Evolutionary conservation across 2,329 filamentous ascomycete genomes (phyloP), one percentile per base, ranked within the genome.

Genomic region (Fusarium sp.): DNA sequence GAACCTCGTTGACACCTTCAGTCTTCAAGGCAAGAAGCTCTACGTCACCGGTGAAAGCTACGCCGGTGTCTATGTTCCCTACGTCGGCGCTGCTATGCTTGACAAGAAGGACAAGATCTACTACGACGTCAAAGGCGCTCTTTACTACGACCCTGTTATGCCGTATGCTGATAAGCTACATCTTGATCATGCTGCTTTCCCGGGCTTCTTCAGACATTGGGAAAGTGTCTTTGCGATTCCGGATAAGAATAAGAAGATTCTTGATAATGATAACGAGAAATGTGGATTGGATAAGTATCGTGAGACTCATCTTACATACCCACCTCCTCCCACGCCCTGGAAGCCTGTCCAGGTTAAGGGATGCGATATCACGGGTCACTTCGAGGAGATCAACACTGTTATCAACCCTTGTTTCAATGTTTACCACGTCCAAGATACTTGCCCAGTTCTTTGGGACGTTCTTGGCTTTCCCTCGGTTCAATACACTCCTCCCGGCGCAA

Each of bases 111-210:
- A 68, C 20, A 54, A 39, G 7, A 27, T 36, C 7, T 68, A 68
- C 15, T 68, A 49, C 9, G 45, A 68, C 3, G 65, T 68, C 3
- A 39, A 62, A 10, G 65, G 65, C 2, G 54, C 65, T 9, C 47
- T 68, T 7, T 68, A 68, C 63, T 68, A 68, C 4, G 65, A 68
- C 5, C 65, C 65, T 17, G 46, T 68, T 11, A 68, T 68, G 65
- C 65, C 65, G 3, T 62, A 68, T 35, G 47, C 54, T 7, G 63
- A 62, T 2, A 52, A 68, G 13, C 27, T 68, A 0, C 55, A 3
- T 15, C 63, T 68, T 0, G 65, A 68, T 3, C 42, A 68, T 11
- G 65, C 65, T 18, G 65, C 65, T 1, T 68, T 68, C 12, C 65
- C 65, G 0, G 65, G 33, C 1, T 68, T 68, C 11, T 68, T 68